phyloP scores from a whole-genome alignment of 2,329 filamentous ascomycete genomes.

The Capronia coronata region DNA sequence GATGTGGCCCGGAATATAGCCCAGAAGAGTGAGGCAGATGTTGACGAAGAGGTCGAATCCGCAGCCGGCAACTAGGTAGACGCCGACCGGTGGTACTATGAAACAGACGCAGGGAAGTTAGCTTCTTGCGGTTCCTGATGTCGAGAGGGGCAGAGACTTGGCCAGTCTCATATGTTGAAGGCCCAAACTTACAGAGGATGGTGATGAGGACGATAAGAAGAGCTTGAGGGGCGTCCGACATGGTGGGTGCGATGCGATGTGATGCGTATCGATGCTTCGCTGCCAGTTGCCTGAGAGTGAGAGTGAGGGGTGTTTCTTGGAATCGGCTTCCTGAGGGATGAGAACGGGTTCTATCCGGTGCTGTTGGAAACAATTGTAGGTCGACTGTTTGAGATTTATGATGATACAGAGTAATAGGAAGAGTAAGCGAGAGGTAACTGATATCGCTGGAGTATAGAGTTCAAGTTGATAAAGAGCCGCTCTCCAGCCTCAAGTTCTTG shows the following conservation, averaged over 20 bases:
- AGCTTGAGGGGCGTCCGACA: constrained; percentile 27
- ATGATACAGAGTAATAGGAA: too few relatives aligned
- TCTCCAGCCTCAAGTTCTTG: too few relatives aligned
- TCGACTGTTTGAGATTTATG: too few relatives aligned
- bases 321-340: too few relatives aligned
- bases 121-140: too few relatives aligned
- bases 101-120: constrained; percentile 1
- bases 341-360: too few relatives aligned
- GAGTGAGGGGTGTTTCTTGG: too few relatives aligned
- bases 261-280: neutral
- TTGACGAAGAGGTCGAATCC: constrained; percentile 83
- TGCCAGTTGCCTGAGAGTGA: neutral
- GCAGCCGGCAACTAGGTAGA: constrained; percentile 89
- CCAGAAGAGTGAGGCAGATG: constrained; percentile 74
- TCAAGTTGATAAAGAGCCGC: too few relatives aligned
- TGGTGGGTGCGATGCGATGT: neutral
- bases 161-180: neutral
- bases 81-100: constrained; percentile 70
- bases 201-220: constrained; percentile 29
- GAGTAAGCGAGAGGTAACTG: too few relatives aligned
- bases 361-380: too few relatives aligned
- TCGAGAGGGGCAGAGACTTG: too few relatives aligned
- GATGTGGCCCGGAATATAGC: constrained; percentile 53
- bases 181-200: constrained; percentile 23
- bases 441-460: too few relatives aligned